A percentile compares a stretch with the other conserved stretches of the same genome.
phyloP scores from a whole-genome alignment of 805 yeast genomes.

The Blastobotrys muscicola region DNA sequence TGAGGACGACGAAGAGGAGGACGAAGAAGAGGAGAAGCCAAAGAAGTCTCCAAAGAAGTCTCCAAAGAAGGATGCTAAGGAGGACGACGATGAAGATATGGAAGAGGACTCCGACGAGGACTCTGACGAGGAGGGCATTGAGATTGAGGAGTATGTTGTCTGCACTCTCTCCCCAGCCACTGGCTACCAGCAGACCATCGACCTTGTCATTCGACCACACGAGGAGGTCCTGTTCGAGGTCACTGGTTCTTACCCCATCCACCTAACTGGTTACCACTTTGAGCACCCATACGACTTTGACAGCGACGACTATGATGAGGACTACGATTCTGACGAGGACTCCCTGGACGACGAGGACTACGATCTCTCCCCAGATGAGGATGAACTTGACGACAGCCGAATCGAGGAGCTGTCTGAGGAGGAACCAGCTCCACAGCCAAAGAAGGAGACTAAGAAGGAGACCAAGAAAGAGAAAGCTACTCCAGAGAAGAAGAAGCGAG shows the following conservation, averaged over 20 bases:
- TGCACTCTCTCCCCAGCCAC: conserved; percentile 84
- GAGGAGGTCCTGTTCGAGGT: conserved; percentile 93
- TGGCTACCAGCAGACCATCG: conserved; percentile 79
- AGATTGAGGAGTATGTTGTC: conserved; percentile 72
- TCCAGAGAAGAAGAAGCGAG: conserved; percentile 28
- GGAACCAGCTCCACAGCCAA: conserved; percentile 44
- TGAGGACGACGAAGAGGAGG: conserved; percentile 27
- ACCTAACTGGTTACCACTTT: conserved; percentile 89
- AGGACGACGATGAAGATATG: conserved; percentile 40
- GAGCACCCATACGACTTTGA: conserved; percentile 87
- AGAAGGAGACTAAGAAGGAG: conserved; percentile 28
- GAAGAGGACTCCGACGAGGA: conserved; percentile 48
- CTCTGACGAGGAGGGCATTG: conserved; percentile 58
- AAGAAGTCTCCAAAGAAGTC: conserved; percentile 28
- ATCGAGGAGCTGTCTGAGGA: conserved; percentile 44
- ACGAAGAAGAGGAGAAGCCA: conserved; percentile 29
- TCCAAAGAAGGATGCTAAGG: conserved; percentile 20
- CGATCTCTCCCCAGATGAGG: conserved; percentile 29
- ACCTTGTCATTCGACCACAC: conserved; percentile 81
- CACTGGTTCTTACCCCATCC: conserved; percentile 90
- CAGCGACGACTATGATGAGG: conserved; percentile 41
- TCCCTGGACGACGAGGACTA: conserved; percentile 27
- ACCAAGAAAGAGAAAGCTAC: conserved; percentile 30
- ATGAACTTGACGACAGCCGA: conserved; percentile 17
- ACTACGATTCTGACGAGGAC: conserved; percentile 34